phyloP scores from a whole-genome alignment of 2,329 filamentous ascomycete genomes.

The Hymenoscyphus repandus region DNA sequence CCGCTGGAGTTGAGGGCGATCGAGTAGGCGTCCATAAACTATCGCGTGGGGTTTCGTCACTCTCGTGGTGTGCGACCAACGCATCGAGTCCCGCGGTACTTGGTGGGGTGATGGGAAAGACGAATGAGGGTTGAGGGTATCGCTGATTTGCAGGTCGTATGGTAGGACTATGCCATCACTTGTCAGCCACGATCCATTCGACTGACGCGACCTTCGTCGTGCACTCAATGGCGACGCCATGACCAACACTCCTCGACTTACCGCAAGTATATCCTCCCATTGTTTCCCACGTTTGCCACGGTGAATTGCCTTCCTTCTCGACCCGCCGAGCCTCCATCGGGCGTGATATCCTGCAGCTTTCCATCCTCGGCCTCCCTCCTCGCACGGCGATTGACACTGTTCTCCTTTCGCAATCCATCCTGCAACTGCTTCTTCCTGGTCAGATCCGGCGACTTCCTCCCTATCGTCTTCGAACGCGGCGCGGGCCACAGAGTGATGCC shows the following conservation, averaged over 20 bases:
- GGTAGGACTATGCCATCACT: conserved; percentile 44
- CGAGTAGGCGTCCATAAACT: conserved; percentile 30
- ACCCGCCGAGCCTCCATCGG: conserved; percentile 55
- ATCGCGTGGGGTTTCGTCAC: conserved; percentile 22
- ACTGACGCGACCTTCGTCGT: conserved; percentile 3
- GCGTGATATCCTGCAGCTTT: conserved; percentile 35
- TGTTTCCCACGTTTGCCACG: conserved; percentile 77
- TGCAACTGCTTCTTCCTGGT: conserved; percentile 23
- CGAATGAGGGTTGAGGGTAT: conserved; percentile 55
- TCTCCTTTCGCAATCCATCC: conserved; percentile 27
- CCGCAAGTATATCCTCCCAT: conserved; percentile 78
- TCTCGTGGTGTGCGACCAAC: conserved; percentile 31
- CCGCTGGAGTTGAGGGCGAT: conserved; percentile 34
- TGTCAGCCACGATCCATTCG: conserved; percentile 18
- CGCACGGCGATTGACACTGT: conserved; percentile 23
- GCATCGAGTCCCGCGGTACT: conserved; percentile 52
- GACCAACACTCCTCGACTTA: conserved; percentile 37
- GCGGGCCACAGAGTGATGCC: conserved; percentile 22
- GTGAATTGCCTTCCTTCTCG: conserved; percentile 49
- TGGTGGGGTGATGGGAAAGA: conserved; percentile 56
- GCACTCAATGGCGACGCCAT: background rate
- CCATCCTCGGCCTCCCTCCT: conserved; percentile 40
- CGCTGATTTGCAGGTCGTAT: conserved; percentile 56
- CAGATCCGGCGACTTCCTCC: conserved; percentile 19
- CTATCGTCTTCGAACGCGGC: conserved; percentile 20